A percentile compares a stretch with the other conserved stretches of the same genome.
Evolutionary conservation across 2,329 filamentous ascomycete genomes (phyloP).

Genomic region (Apiospora arundinis): DNA sequence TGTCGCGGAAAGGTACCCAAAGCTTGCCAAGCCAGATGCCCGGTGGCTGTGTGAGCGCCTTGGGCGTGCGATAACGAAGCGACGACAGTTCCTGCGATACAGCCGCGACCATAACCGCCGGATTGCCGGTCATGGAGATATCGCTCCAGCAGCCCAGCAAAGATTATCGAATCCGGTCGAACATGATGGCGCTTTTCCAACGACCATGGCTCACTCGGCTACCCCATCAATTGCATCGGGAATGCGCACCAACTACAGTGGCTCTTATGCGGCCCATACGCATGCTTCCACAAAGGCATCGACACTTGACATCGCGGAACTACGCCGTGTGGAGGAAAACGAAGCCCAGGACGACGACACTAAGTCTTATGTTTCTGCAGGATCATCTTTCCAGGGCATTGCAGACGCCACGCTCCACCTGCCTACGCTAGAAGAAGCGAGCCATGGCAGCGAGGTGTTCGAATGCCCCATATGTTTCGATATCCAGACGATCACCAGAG

Average conservation of each 20-base stretch:
- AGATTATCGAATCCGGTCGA: neutral
- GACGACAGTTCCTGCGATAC: constrained; percentile 24
- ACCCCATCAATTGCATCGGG: neutral
- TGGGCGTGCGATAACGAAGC: constrained; percentile 25
- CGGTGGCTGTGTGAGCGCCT: constrained; percentile 19
- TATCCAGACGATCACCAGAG: neutral
- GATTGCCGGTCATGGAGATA: neutral
- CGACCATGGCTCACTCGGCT: neutral
- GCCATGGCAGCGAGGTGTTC: neutral
- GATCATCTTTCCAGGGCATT: neutral
- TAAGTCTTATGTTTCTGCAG: neutral
- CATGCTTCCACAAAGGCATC: constrained; percentile 6
- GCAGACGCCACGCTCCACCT: neutral
- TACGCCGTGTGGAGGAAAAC: neutral
- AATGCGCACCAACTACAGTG: neutral
- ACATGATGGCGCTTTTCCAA: neutral
- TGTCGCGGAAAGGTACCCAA: constrained; percentile 23
- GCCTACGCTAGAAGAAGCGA: neutral
- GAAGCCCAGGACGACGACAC: neutral
- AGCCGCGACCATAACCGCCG: constrained; percentile 17
- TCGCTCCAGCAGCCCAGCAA: neutral
- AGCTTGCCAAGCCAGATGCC: neutral
- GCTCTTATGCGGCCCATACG: neutral
- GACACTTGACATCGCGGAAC: neutral
- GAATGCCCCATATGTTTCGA: neutral